These are phyloP conservation scores for Elsinoe arachidis DNA, from an alignment of 2,329 filamentous ascomycete genomes.

Conservation along the genomic window DNA sequence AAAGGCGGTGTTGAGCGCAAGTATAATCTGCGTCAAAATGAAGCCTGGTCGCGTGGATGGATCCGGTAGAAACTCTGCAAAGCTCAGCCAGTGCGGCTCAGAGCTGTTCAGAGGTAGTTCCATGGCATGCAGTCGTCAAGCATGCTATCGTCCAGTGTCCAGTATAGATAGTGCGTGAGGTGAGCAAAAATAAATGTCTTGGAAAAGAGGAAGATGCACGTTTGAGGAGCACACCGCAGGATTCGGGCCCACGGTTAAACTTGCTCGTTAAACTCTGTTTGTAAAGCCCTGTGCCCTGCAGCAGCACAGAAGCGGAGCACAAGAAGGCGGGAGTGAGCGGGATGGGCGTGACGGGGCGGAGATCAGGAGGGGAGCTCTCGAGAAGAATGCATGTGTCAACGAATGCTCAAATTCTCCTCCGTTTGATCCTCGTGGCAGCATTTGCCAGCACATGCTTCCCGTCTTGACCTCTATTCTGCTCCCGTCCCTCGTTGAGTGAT, in stretches of 20 bases:
- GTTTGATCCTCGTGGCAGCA: background rate
- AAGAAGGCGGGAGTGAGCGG: background rate
- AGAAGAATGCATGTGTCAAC: background rate
- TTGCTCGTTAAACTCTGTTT: constrained; percentile 3
- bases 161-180: background rate
- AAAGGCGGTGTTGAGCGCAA: constrained; percentile 3
- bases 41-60: constrained; percentile 10
- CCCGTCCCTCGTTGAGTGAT: background rate
- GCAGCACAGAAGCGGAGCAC: background rate
- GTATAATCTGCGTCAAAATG: constrained; percentile 2
- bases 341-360: background rate
- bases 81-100: constrained; percentile 4
- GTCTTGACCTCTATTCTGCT: background rate
- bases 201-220: background rate
- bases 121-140: background rate
- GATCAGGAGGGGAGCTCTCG: background rate
- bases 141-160: constrained; percentile 6
- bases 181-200: background rate
- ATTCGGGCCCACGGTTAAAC: constrained; percentile 10
- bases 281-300: background rate
- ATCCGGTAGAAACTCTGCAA: constrained; percentile 6
- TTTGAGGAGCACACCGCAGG: constrained; percentile 3
- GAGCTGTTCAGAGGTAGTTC: background rate
- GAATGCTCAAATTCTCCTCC: background rate
- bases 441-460: background rate